These are phyloP conservation scores for Mantamonas sphyraenae DNA, from an alignment of 78 protist genomes.

Conservation along the genomic window DNA sequence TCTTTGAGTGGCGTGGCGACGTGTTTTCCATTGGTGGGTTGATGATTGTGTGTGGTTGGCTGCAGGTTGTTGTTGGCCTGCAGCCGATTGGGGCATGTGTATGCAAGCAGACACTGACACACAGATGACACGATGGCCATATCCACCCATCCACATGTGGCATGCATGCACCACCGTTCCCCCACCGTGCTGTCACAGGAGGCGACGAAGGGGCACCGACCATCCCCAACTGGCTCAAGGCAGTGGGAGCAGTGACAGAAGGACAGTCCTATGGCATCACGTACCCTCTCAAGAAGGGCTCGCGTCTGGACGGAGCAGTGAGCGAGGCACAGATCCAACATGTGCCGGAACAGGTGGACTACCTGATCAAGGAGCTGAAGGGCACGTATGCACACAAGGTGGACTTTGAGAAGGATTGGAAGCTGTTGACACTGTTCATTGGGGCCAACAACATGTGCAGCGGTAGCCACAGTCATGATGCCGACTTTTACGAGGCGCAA, in stretches of 20 bases:
- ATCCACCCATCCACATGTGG: too few species aligned
- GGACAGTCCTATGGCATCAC: background rate
- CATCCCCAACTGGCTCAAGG: background rate
- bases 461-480: background rate
- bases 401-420: background rate
- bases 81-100: too few species aligned
- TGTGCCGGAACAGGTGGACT: slow-evolving; percentile 2
- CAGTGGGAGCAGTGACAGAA: too few species aligned
- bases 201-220: slow-evolving; percentile 1
- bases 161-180: too few species aligned
- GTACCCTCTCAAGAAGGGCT: background rate
- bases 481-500: background rate
- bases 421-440: background rate
- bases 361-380: background rate
- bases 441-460: slow-evolving; percentile 1
- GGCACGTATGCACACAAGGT: background rate
- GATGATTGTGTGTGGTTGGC: too few species aligned
- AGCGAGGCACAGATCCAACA: background rate
- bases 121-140: too few species aligned
- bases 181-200: too few species aligned
- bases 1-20: background rate
- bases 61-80: too few species aligned
- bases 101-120: too few species aligned
- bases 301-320: background rate
- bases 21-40: background rate